Percentiles rank a stretch among this genome's conserved stretches.
Conservation (phyloP, 441 rosid species). For the Erodium texanum region DNA sequence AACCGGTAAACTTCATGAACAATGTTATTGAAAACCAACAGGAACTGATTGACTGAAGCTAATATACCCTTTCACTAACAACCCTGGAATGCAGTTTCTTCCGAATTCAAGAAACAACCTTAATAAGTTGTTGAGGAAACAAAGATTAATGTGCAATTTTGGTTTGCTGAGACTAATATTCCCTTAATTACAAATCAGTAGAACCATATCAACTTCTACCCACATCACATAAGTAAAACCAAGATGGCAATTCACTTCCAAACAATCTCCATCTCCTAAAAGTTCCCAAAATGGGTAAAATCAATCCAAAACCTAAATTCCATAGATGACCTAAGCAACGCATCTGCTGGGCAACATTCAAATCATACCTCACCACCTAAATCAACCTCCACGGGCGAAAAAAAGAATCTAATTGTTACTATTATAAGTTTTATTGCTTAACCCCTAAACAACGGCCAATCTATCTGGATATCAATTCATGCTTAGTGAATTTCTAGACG, state of each 20-base stretch:
- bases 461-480: not conserved
- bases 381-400: not conserved
- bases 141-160: not conserved
- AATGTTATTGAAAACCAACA: not conserved
- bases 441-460: not conserved
- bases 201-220: not conserved
- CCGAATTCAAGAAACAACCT: not conserved
- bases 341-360: not conserved
- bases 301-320: not conserved
- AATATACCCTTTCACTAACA: not conserved
- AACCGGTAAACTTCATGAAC: not conserved
- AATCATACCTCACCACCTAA: not conserved
- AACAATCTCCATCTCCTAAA: not conserved
- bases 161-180: not conserved
- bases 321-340: not conserved
- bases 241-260: not conserved
- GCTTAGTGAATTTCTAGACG: not conserved
- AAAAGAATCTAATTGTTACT: not conserved
- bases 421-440: not conserved
- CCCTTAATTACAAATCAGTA: not conserved
- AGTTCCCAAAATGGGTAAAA: not conserved
- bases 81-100: not conserved
- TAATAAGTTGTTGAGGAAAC: not conserved
- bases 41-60: not conserved
- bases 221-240: not conserved